Percentiles rank a stretch among this genome's conserved stretches.
These are phyloP conservation scores for Ceratocystis diversiconidia DNA, from an alignment of 2,329 filamentous ascomycete species.

Conservation along the genomic window DNA sequence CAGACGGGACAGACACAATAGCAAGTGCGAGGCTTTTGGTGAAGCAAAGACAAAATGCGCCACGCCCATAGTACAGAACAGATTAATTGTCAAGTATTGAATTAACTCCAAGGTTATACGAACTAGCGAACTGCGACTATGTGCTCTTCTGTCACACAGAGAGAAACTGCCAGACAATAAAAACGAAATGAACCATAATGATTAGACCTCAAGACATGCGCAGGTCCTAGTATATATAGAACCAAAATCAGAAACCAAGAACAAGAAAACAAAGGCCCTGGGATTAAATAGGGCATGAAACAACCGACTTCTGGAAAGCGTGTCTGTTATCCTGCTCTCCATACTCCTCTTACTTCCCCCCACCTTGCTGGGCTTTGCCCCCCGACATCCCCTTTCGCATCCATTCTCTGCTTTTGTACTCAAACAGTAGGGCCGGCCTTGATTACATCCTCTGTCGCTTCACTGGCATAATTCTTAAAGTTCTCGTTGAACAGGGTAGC, in stretches of 20 bases:
- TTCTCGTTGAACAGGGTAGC: constrained; percentile 85
- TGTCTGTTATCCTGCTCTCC: constrained; percentile 7
- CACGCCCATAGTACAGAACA: neutral
- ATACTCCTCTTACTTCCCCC: neutral
- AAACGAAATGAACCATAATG: neutral
- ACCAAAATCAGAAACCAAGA: neutral
- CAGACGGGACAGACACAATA: too few species aligned
- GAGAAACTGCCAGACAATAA: neutral
- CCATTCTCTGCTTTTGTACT: neutral
- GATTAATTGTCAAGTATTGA: neutral
- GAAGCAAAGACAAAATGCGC: too few species aligned
- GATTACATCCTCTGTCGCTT: constrained; percentile 69
- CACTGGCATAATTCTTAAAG: constrained; percentile 86
- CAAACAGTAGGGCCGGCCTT: constrained; percentile 40
- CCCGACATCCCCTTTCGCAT: neutral
- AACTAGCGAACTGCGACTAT: neutral
- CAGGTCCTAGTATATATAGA: neutral
- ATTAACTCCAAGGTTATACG: neutral
- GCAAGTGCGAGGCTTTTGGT: too few species aligned
- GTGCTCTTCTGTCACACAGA: neutral
- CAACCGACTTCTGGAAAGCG: neutral
- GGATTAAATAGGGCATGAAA: neutral
- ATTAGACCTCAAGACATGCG: neutral
- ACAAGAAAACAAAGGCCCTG: neutral
- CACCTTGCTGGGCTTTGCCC: neutral